Base-by-base conservation (phyloP, 371 early-diverging fungal genomes). In the Smittium culicis region DNA sequence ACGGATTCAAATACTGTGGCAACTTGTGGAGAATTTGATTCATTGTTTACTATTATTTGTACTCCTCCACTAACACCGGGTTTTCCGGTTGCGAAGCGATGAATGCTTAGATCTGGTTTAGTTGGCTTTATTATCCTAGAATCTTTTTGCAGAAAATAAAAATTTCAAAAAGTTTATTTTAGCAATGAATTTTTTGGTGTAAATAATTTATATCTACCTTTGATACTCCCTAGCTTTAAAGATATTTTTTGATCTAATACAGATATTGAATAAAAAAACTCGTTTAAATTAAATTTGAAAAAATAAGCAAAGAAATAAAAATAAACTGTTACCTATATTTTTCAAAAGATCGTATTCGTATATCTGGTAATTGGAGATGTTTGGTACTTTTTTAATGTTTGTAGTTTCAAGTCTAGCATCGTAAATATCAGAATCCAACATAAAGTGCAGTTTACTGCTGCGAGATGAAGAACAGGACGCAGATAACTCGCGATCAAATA, bases 21-120 rank as follows among this genome's bases (percentile, higher is more conserved):
- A 1, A 76, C 73, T 16, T 84, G 35, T 8, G 74, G 67, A 20
- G 68, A 61, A 8, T 71, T 71, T 60, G 84, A 75, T 54, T 79
- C 78, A 71, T 93, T 94, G 34, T 75, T 73, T 8, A 96, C 72
- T 11, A 84, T 81, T 1, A 90, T 78, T 35, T 81, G 82, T 11
- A 96, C 71, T 24, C 92, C 92, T 28, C 94, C 94, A 35, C 85
- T 80, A 71, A 91, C 92, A 67, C 90, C 88, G 14, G 93, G 94
- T 70, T 83, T 81, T 0, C 88, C 94, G 2, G 88, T 87, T 64
- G 89, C 82, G 69, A 86, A 85, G 11, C 92, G 81, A 65, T 90
- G 85, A 0, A 87, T 85, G 45, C 77, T 74, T 33, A 91, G 67
- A n/a, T 80, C 75, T 1, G 89, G 71, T n/a, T n/a, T n/a, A n/a